Evolutionary conservation across 1,139 yeast genomes (phyloP).

Genomic region (Pichia sp.): DNA sequence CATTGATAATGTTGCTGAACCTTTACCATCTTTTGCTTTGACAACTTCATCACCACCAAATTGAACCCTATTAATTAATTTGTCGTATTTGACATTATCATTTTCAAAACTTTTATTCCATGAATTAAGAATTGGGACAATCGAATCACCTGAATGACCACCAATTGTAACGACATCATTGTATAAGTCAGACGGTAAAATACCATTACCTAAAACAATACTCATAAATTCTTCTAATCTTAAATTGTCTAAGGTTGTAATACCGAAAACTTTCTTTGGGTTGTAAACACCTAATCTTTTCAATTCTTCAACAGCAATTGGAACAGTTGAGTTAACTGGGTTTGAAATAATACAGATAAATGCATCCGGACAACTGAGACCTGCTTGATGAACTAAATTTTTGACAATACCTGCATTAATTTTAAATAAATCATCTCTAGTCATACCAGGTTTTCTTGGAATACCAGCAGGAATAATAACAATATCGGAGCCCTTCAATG

Average conservation of each 20-base stretch:
- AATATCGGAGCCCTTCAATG: conserved; percentile 50
- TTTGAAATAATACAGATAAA: conserved; percentile 62
- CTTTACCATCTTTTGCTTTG: conserved; percentile 69
- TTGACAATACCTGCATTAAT: conserved; percentile 66
- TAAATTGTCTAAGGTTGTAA: conserved; percentile 64
- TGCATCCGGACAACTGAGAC: conserved; percentile 54
- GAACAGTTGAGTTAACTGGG: conserved; percentile 72
- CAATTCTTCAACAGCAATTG: conserved; percentile 68
- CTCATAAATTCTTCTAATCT: conserved; percentile 63
- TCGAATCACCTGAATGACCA: conserved; percentile 74
- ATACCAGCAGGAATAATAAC: conserved; percentile 68
- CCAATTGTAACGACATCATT: conserved; percentile 59
- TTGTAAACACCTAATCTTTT: conserved; percentile 55
- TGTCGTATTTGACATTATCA: conserved; percentile 26
- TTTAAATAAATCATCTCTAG: conserved; percentile 69
- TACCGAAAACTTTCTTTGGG: conserved; percentile 63
- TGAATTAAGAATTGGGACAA: conserved; percentile 43
- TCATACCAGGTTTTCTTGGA: conserved; percentile 77
- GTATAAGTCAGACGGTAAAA: conserved; percentile 34
- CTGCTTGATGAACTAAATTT: conserved; percentile 53
- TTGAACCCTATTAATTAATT: conserved; percentile 56
- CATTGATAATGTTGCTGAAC: conserved; percentile 74
- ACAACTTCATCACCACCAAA: conserved; percentile 79
- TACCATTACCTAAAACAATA: conserved; percentile 28
- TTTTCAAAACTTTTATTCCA: conserved; percentile 26